These are phyloP conservation scores for Gaertneriomyces semiglobifer DNA, from an alignment of 192 early-diverging fungal genomes.

Conservation along the genomic window DNA sequence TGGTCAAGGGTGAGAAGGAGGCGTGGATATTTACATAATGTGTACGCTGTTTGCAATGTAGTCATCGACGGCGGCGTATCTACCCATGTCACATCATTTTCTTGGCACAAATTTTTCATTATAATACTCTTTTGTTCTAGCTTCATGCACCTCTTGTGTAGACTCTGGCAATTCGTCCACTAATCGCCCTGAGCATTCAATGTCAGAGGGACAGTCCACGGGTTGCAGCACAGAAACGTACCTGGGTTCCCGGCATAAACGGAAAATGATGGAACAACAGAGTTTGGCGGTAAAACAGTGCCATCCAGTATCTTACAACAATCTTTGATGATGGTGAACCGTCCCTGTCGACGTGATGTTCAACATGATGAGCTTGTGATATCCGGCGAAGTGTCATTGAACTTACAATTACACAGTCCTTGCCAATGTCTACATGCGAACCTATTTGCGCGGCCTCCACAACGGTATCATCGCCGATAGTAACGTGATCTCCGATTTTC, in stretches of 20 bases:
- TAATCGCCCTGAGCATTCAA: slow-evolving; percentile 39
- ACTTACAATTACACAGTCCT: slow-evolving; percentile 90
- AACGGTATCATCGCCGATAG: slow-evolving; percentile 80
- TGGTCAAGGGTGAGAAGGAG: slow-evolving; percentile 53
- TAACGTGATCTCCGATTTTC: slow-evolving; percentile 93
- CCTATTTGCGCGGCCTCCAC: slow-evolving; percentile 93
- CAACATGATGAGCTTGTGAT: background rate
- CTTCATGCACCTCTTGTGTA: slow-evolving; percentile 75
- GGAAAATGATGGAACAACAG: slow-evolving; percentile 88
- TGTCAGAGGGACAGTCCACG: background rate
- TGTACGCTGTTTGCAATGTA: too few species aligned
- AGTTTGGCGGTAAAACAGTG: slow-evolving; percentile 85
- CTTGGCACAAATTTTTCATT: slow-evolving; percentile 24
- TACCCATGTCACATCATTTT: background rate
- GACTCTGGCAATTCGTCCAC: slow-evolving; percentile 87
- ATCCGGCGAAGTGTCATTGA: background rate
- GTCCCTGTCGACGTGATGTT: slow-evolving; percentile 51
- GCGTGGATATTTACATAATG: slow-evolving; percentile 47
- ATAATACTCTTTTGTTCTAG: slow-evolving; percentile 44
- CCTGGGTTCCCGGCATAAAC: slow-evolving; percentile 85
- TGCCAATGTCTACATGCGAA: slow-evolving; percentile 83
- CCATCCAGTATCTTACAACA: slow-evolving; percentile 85
- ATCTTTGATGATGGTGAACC: slow-evolving; percentile 96
- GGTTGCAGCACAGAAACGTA: slow-evolving; percentile 10
- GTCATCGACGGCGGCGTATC: too few species aligned